phyloP scores from a whole-genome alignment of 169 alveolate genomes.

The Condylostoma magnum region DNA sequence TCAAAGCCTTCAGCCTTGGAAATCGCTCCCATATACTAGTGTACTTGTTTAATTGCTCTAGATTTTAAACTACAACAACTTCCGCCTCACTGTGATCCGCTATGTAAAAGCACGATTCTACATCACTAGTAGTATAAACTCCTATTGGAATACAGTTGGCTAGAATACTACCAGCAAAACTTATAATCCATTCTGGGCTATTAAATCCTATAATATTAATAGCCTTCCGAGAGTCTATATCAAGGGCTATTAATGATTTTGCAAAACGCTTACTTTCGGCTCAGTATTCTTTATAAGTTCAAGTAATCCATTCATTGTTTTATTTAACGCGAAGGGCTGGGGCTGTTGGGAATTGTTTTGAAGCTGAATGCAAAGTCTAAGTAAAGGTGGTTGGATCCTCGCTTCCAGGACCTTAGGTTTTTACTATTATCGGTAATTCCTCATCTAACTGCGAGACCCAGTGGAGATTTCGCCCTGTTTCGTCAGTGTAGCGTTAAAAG shows the following conservation, averaged over 20 bases:
- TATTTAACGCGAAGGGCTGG: slow-evolving; percentile 56
- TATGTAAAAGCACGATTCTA: slow-evolving; percentile 67
- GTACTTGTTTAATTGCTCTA: slow-evolving; percentile 60
- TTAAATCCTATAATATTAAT: slow-evolving; percentile 79
- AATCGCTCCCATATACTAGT: slow-evolving; percentile 45
- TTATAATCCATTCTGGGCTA: slow-evolving; percentile 77
- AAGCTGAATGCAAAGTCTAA: slow-evolving; percentile 47
- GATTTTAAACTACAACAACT: slow-evolving; percentile 67
- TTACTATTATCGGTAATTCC: slow-evolving; percentile 72
- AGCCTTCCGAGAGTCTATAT: slow-evolving; percentile 47
- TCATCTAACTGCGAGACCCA: slow-evolving; percentile 70
- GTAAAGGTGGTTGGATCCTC: slow-evolving; percentile 57
- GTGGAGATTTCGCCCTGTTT: slow-evolving; percentile 49
- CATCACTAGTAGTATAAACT: slow-evolving; percentile 74
- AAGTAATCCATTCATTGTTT: slow-evolving; percentile 50
- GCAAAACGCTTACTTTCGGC: slow-evolving; percentile 57
- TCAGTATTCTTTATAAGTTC: slow-evolving; percentile 64
- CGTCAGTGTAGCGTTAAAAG: background rate
- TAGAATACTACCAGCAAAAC: slow-evolving; percentile 69
- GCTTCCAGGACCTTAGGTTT: slow-evolving; percentile 50
- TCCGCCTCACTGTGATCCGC: slow-evolving; percentile 77
- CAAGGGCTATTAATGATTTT: slow-evolving; percentile 61
- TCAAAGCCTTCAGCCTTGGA: slow-evolving; percentile 57
- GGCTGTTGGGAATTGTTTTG: slow-evolving; percentile 30
- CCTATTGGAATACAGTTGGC: slow-evolving; percentile 72